These are phyloP conservation scores for Boletus coccyginus DNA, from an alignment of 768 basidiomycete species.

Conservation along the genomic window DNA sequence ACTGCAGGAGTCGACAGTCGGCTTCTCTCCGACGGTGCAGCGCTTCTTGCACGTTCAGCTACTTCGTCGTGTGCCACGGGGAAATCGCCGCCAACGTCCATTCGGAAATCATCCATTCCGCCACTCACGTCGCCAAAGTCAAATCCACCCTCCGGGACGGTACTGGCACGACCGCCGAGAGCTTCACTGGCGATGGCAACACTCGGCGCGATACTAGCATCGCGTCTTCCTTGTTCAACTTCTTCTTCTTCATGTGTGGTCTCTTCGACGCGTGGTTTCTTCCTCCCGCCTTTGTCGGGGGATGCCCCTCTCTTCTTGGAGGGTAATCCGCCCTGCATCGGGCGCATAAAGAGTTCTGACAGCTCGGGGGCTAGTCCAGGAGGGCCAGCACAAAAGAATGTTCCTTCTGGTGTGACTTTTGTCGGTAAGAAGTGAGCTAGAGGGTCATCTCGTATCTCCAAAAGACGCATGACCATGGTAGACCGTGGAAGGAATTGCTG, in stretches of 20 bases:
- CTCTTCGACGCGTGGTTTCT: slow-evolving; percentile 57
- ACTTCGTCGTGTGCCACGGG: slow-evolving; percentile 29
- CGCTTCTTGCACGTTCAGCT: slow-evolving; percentile 45
- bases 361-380: slow-evolving; percentile 82
- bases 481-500: slow-evolving; percentile 87
- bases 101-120: slow-evolving; percentile 65
- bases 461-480: slow-evolving; percentile 77
- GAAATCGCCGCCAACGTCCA: slow-evolving; percentile 58
- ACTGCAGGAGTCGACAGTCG: slow-evolving; percentile 66
- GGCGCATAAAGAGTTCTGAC: slow-evolving; percentile 80
- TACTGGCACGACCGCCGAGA: slow-evolving; percentile 49
- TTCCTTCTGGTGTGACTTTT: slow-evolving; percentile 64
- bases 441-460: slow-evolving; percentile 84
- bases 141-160: slow-evolving; percentile 54
- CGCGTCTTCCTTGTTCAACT: slow-evolving; percentile 71
- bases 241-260: slow-evolving; percentile 51
- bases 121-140: slow-evolving; percentile 60
- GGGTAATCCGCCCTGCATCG: slow-evolving; percentile 46
- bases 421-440: slow-evolving; percentile 83
- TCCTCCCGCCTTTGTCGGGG: slow-evolving; percentile 54
- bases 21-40: slow-evolving; percentile 54
- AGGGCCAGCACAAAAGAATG: slow-evolving; percentile 81
- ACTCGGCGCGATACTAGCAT: slow-evolving; percentile 61
- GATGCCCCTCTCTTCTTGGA: slow-evolving; percentile 60
- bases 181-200: slow-evolving; percentile 54